Percentiles rank a stretch among this genome's conserved stretches.
These are phyloP conservation scores for Aspergillus fumigatus DNA, from an alignment of 2,329 filamentous ascomycete genomes.

Conservation along the genomic window DNA sequence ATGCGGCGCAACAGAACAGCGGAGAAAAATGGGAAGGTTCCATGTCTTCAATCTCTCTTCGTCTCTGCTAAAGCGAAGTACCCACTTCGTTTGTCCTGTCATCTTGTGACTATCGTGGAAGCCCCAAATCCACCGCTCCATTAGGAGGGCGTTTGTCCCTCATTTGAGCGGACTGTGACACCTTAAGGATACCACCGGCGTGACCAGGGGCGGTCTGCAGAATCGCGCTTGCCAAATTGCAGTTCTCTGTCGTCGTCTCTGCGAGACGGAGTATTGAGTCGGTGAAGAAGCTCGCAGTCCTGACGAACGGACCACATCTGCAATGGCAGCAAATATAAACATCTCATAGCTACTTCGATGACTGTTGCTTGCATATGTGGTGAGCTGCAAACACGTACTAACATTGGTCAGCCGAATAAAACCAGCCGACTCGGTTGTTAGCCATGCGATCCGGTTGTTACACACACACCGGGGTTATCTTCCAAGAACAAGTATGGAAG, in stretches of 20 bases:
- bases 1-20: slow-evolving; percentile 6
- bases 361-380: slow-evolving; percentile 8
- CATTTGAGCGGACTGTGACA: slow-evolving; percentile 17
- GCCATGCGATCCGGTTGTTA: slow-evolving; percentile 5
- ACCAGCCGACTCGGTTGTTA: background rate
- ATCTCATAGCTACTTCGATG: background rate
- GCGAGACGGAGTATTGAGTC: slow-evolving; percentile 9
- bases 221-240: slow-evolving; percentile 1
- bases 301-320: slow-evolving; percentile 1
- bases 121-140: slow-evolving; percentile 13
- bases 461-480: background rate
- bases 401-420: background rate
- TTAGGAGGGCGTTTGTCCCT: slow-evolving; percentile 13
- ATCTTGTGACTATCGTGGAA: slow-evolving; percentile 17
- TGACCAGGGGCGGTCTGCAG: slow-evolving; percentile 16
- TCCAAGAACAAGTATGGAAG: background rate
- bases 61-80: slow-evolving; percentile 8
- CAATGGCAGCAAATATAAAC: slow-evolving; percentile 1
- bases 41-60: slow-evolving; percentile 13
- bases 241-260: slow-evolving; percentile 1
- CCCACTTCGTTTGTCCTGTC: slow-evolving; percentile 16
- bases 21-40: slow-evolving; percentile 3
- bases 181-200: slow-evolving; percentile 16
- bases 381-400: slow-evolving; percentile 1
- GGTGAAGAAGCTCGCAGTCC: slow-evolving; percentile 13